phyloP scores from a whole-genome alignment of 352 stramenopile species.

The Aphanomyces euteiches region DNA sequence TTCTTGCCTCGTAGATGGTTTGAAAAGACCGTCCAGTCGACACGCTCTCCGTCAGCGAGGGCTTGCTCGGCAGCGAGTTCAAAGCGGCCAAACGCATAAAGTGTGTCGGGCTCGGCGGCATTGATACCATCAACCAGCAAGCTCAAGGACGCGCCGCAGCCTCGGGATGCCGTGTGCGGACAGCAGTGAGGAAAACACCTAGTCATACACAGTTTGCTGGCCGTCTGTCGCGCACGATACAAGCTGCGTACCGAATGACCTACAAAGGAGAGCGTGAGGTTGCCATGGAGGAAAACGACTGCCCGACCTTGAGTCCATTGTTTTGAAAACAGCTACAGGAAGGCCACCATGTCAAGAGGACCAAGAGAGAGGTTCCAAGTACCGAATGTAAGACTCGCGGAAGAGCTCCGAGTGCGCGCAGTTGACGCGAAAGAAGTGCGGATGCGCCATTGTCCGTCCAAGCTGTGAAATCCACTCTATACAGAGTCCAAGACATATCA shows the following conservation, averaged over 20 bases:
- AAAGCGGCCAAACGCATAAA: slow-evolving; percentile 12
- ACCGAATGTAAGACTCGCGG: slow-evolving; percentile 22
- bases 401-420: slow-evolving; percentile 1
- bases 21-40: not conserved
- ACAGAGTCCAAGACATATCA: not conserved
- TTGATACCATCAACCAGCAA: too few species aligned
- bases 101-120: too few species aligned
- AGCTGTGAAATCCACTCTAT: not conserved
- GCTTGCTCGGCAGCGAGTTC: not conserved
- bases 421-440: slow-evolving; percentile 3
- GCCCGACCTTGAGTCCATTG: slow-evolving; percentile 6
- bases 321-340: slow-evolving; percentile 16
- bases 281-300: not conserved
- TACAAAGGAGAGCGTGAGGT: not conserved
- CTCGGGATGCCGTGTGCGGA: not conserved
- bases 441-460: too few species aligned
- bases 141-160: slow-evolving; percentile 13
- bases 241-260: slow-evolving; percentile 13
- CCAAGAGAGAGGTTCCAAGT: too few species aligned
- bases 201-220: too few species aligned
- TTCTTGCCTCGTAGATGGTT: not conserved
- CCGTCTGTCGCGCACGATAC: too few species aligned
- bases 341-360: not conserved
- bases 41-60: not conserved
- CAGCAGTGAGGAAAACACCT: slow-evolving; percentile 25